Percentiles rank a stretch among this genome's conserved stretches.
Evolutionary conservation across 2,329 filamentous ascomycete species (phyloP).

Genomic region (Atkinsonella hypoxylon): DNA sequence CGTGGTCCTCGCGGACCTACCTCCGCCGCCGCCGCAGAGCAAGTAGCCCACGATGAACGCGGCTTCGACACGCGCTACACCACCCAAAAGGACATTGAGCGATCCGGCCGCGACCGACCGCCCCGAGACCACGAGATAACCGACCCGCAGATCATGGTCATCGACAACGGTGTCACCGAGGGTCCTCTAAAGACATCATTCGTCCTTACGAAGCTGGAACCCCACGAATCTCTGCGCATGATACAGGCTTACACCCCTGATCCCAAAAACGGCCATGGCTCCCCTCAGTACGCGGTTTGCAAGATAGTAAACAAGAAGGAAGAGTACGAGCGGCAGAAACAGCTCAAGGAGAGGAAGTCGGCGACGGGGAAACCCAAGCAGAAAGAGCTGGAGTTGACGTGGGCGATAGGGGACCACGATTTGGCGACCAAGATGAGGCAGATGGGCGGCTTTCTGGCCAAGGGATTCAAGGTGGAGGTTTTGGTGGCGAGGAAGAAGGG

Average conservation of each 20-base stretch:
- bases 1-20: not conserved
- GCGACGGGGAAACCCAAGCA: slow-evolving; percentile 28
- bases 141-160: slow-evolving; percentile 28
- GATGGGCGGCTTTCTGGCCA: slow-evolving; percentile 55
- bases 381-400: slow-evolving; percentile 84
- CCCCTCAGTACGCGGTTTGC: slow-evolving; percentile 46
- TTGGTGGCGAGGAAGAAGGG: slow-evolving; percentile 55
- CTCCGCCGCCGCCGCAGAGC: not conserved
- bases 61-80: slow-evolving; percentile 24
- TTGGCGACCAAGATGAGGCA: slow-evolving; percentile 58
- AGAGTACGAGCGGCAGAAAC: slow-evolving; percentile 30
- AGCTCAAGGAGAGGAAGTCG: slow-evolving; percentile 30
- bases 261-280: slow-evolving; percentile 11
- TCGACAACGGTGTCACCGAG: slow-evolving; percentile 26
- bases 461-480: slow-evolving; percentile 67
- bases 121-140: slow-evolving; percentile 34
- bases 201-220: slow-evolving; percentile 29
- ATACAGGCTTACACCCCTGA: slow-evolving; percentile 24
- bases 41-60: slow-evolving; percentile 11
- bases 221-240: slow-evolving; percentile 28
- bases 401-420: slow-evolving; percentile 71
- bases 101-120: slow-evolving; percentile 24
- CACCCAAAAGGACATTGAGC: slow-evolving; percentile 19
- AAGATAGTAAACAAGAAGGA: slow-evolving; percentile 52
- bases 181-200: slow-evolving; percentile 25